Conservation (phyloP, 169 alveolate genomes). For the Cryptosporidium andersoni region DNA sequence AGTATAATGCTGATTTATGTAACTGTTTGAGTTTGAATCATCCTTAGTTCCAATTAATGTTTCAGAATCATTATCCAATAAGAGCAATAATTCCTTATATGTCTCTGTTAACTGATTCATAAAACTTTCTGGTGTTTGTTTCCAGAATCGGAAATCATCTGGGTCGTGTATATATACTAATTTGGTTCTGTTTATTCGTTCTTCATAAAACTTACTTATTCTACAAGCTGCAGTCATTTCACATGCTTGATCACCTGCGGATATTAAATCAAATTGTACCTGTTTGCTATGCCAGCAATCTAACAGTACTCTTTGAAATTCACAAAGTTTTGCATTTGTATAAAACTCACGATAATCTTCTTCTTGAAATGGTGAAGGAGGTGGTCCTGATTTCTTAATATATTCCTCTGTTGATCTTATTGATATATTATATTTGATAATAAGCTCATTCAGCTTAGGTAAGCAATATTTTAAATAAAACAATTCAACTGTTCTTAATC, state of each 20-base stretch:
- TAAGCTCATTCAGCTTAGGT: slow-evolving; percentile 73
- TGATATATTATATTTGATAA: slow-evolving; percentile 51
- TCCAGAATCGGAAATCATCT: slow-evolving; percentile 67
- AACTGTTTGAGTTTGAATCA: too few species aligned
- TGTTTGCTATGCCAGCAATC: slow-evolving; percentile 44
- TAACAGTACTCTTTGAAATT: slow-evolving; percentile 63
- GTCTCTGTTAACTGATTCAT: slow-evolving; percentile 32
- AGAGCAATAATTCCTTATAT: slow-evolving; percentile 27
- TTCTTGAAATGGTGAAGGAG: slow-evolving; percentile 73
- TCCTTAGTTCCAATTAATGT: slow-evolving; percentile 51
- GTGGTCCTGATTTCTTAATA: slow-evolving; percentile 71
- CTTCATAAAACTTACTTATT: slow-evolving; percentile 64
- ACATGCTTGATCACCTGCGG: slow-evolving; percentile 78
- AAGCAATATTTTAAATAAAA: slow-evolving; percentile 72
- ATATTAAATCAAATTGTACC: slow-evolving; percentile 64
- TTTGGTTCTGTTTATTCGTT: slow-evolving; percentile 43
- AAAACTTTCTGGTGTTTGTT: slow-evolving; percentile 61
- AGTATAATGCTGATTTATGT: not conserved
- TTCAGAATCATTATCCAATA: slow-evolving; percentile 53
- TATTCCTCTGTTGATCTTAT: slow-evolving; percentile 74
- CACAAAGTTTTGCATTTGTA: slow-evolving; percentile 72
- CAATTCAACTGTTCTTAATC: slow-evolving; percentile 72
- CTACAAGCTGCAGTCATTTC: slow-evolving; percentile 77
- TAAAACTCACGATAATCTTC: slow-evolving; percentile 75
- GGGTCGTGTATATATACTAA: slow-evolving; percentile 57